These are phyloP conservation scores for Sclerotinia nivalis DNA, from an alignment of 2,329 filamentous ascomycete species.

Conservation along the genomic window DNA sequence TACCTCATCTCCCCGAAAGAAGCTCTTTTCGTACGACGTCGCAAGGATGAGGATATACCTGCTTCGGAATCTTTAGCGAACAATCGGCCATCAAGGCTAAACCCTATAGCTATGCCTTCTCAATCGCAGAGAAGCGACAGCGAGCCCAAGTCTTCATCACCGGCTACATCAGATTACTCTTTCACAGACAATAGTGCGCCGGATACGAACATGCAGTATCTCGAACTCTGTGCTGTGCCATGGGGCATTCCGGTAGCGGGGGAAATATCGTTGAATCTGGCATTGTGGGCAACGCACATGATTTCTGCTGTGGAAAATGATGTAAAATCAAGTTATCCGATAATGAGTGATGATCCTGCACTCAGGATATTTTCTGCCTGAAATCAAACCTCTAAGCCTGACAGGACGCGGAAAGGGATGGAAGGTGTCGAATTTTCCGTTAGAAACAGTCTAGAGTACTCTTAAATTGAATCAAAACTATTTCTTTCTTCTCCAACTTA, in stretches of 20 bases:
- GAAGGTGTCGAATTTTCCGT: too few relatives aligned
- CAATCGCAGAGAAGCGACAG: too few relatives aligned
- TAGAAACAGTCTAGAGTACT: too few relatives aligned
- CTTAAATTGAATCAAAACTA: too few relatives aligned
- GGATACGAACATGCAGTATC: neutral
- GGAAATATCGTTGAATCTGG: neutral
- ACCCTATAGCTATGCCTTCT: too few relatives aligned
- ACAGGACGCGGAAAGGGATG: too few relatives aligned
- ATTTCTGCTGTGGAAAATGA: neutral
- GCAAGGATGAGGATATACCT: neutral
- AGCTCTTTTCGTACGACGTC: neutral
- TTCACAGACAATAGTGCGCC: neutral
- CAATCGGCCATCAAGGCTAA: too few relatives aligned
- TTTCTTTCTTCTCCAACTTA: too few relatives aligned
- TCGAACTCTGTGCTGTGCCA: neutral
- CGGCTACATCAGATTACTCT: neutral
- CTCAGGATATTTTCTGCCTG: too few relatives aligned
- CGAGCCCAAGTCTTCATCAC: neutral
- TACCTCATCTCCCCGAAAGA: neutral
- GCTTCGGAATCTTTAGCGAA: neutral
- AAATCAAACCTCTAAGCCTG: too few relatives aligned
- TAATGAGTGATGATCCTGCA: too few relatives aligned
- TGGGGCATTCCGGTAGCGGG: neutral
- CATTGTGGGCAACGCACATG: neutral
- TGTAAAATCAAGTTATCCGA: neutral